Percentiles rank a stretch among this genome's conserved stretches.
Evolutionary conservation across 148 eudicot genomes (phyloP).

Genomic region (Rhododendron kiyosumense): DNA sequence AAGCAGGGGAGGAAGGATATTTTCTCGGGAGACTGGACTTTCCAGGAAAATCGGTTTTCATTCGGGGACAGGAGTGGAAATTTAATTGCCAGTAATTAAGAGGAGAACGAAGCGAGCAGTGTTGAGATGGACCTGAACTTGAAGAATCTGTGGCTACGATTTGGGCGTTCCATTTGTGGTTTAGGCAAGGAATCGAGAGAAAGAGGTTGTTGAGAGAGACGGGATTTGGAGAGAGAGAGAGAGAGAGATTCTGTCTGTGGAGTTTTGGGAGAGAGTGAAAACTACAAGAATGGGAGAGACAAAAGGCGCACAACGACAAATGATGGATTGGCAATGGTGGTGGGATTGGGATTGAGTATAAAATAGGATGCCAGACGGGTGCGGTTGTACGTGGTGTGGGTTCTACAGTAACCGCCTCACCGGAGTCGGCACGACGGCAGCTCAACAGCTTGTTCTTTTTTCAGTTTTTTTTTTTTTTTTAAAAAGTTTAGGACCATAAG

Average conservation of each 20-base stretch:
- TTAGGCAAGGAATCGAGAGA: background rate
- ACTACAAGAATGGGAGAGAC: background rate
- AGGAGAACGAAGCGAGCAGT: background rate
- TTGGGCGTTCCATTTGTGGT: conserved; percentile 43
- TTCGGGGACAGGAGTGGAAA: conserved; percentile 2
- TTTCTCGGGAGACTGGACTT: background rate
- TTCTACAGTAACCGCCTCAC: background rate
- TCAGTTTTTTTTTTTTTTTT: no score
- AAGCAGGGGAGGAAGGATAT: background rate
- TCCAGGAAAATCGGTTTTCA: background rate
- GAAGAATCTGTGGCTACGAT: conserved; percentile 57
- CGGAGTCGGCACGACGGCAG: background rate
- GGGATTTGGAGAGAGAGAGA: background rate
- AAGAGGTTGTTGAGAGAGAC: background rate
- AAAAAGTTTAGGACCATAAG: no score
- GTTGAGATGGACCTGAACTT: conserved; percentile 33
- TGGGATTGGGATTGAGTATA: background rate
- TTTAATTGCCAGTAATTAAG: no score
- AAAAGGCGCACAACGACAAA: background rate
- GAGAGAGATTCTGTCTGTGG: background rate
- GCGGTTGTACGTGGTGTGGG: background rate
- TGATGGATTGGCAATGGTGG: background rate
- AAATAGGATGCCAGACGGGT: background rate
- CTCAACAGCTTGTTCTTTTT: background rate
- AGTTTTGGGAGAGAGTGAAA: background rate